These are phyloP conservation scores for Volutella citrinella DNA, from an alignment of 2,329 filamentous ascomycete genomes.

Conservation along the genomic window DNA sequence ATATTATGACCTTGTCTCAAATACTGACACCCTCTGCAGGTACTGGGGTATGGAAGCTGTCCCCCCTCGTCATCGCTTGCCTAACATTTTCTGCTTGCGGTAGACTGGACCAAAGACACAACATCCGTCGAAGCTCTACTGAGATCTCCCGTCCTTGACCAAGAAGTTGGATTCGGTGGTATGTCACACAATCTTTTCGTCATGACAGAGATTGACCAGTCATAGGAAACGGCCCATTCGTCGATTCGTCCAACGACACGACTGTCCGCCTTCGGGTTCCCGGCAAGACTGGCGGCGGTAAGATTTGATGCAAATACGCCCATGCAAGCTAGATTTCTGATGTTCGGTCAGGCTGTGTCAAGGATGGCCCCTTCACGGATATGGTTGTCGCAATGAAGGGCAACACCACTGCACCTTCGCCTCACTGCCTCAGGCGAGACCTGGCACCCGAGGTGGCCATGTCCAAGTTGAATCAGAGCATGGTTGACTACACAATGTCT, in stretches of 20 bases:
- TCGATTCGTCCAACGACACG: too few relatives aligned
- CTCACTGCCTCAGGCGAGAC: constrained; percentile 4
- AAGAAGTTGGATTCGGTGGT: constrained; percentile 29
- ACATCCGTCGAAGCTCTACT: constrained; percentile 9
- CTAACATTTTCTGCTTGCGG: constrained; percentile 4
- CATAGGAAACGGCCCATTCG: constrained; percentile 10
- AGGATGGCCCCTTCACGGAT: constrained; percentile 10
- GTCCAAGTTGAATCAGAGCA: too few relatives aligned
- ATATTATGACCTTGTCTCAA: too few relatives aligned
- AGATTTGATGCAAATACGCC: constrained; percentile 7
- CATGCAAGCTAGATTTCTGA: constrained; percentile 7
- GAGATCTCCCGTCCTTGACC: constrained; percentile 28
- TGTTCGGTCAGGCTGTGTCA: too few relatives aligned
- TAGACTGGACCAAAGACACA: constrained; percentile 15
- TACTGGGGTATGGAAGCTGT: too few relatives aligned
- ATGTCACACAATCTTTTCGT: neutral
- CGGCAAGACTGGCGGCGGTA: constrained; percentile 2
- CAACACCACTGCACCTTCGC: neutral
- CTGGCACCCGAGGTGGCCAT: constrained; percentile 5
- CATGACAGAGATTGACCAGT: neutral
- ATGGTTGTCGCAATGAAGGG: constrained; percentile 8
- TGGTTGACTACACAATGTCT: too few relatives aligned
- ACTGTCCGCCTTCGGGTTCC: constrained; percentile 8
- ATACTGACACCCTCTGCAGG: too few relatives aligned
- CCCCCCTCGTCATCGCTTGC: too few relatives aligned